These are phyloP conservation scores for Aureobasidium namibiae DNA, from an alignment of 2,329 filamentous ascomycete genomes.

Conservation along the genomic window DNA sequence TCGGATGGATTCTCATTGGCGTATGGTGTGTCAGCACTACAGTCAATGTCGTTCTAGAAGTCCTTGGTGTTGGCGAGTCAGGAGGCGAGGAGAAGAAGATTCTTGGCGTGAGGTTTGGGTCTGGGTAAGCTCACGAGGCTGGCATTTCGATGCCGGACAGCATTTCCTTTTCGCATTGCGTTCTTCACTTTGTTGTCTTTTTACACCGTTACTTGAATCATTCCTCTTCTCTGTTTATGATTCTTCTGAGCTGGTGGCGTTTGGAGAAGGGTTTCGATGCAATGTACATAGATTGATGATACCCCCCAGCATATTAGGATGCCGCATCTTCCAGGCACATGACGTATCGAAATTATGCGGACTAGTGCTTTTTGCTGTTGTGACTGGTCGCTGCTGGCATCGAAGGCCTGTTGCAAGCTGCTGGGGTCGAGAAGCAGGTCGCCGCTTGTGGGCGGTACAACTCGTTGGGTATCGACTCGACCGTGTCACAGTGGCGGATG, in stretches of 20 bases:
- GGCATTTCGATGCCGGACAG: background rate
- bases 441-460: conserved; percentile 1
- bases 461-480: background rate
- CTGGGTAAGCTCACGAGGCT: background rate
- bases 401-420: background rate
- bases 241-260: background rate
- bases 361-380: background rate
- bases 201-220: background rate
- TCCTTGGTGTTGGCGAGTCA: conserved; percentile 34
- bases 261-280: background rate
- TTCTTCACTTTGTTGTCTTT: background rate
- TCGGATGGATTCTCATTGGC: conserved; percentile 71
- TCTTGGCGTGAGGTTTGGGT: background rate
- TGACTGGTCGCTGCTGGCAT: background rate
- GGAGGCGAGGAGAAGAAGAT: background rate
- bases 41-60: conserved; percentile 72
- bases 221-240: background rate
- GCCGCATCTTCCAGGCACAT: conserved; percentile 3
- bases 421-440: background rate
- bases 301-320: background rate
- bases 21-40: conserved; percentile 76
- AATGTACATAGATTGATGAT: conserved; percentile 5
- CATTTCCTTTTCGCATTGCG: background rate
- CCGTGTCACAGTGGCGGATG: background rate
- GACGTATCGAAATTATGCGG: background rate